A percentile compares a stretch with the other conserved stretches of the same genome.
Conservation (phyloP, 2,329 filamentous ascomycete genomes). For the Zasmidium citrigriseum region DNA sequence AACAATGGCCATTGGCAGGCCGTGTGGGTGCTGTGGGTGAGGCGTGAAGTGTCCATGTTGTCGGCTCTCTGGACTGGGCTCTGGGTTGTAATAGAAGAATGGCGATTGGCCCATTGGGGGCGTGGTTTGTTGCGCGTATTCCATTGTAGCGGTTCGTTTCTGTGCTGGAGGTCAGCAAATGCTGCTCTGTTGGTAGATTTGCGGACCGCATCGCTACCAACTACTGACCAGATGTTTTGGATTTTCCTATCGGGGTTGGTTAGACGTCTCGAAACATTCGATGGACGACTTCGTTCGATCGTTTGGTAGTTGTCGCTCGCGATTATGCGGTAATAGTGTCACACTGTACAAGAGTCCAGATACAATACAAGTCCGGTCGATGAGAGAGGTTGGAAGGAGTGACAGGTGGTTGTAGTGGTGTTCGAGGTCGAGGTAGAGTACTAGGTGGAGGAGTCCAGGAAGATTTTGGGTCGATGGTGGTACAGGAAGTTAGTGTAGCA, state of each 20-base stretch:
- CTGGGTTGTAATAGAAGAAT: slow-evolving; percentile 86
- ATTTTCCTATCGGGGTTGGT: slow-evolving; percentile 8
- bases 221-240: slow-evolving; percentile 20
- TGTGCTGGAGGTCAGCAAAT: slow-evolving; percentile 22
- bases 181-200: slow-evolving; percentile 12
- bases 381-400: slow-evolving; percentile 18
- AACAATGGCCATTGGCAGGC: slow-evolving; percentile 45
- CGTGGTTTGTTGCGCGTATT: slow-evolving; percentile 50
- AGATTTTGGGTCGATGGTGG: slow-evolving; percentile 18
- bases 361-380: too few relatives aligned
- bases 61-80: slow-evolving; percentile 69
- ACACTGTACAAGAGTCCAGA: slow-evolving; percentile 24
- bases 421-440: slow-evolving; percentile 6
- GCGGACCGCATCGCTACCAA: slow-evolving; percentile 18
- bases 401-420: slow-evolving; percentile 10
- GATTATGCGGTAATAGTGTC: slow-evolving; percentile 9
- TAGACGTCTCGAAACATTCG: slow-evolving; percentile 21
- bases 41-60: slow-evolving; percentile 74
- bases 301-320: slow-evolving; percentile 14
- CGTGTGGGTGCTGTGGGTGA: slow-evolving; percentile 47
- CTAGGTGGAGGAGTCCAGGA: slow-evolving; percentile 12
- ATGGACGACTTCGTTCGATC: slow-evolving; percentile 17
- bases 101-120: slow-evolving; percentile 64
- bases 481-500: slow-evolving; percentile 22
- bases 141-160: slow-evolving; percentile 29